Conservation (phyloP, 176 grass and related monocot genomes). For the Rhynchospora breviuscula region DNA sequence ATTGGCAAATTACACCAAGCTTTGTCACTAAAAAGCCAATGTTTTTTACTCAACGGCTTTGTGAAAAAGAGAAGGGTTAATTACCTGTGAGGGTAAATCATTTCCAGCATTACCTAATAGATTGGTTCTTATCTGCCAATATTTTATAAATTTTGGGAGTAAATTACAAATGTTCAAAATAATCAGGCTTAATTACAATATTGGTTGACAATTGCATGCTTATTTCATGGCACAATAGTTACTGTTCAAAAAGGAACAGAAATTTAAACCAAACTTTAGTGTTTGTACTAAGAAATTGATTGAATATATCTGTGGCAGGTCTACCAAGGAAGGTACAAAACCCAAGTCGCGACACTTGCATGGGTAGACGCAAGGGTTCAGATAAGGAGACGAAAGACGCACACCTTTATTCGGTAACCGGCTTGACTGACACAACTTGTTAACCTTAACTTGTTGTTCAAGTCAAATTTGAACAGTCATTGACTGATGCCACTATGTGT, state of each 20-base stretch:
- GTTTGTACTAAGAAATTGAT: neutral
- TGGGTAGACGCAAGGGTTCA: constrained; percentile 52
- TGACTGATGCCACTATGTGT: too few species aligned
- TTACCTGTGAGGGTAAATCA: too few species aligned
- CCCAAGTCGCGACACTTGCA: constrained; percentile 59
- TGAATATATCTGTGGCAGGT: constrained; percentile 36
- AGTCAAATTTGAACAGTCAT: constrained; percentile 23
- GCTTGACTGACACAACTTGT: neutral
- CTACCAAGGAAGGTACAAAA: constrained; percentile 56
- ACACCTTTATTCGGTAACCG: constrained; percentile 63
- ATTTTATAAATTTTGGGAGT: too few species aligned
- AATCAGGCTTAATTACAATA: too few species aligned
- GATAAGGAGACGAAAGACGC: constrained; percentile 24
- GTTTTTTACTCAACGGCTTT: too few species aligned
- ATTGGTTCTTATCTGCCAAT: too few species aligned
- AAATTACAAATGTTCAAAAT: too few species aligned
- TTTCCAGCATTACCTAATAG: too few species aligned
- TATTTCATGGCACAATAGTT: too few species aligned
- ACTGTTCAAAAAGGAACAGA: neutral
- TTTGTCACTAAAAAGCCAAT: neutral
- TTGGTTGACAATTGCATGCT: too few species aligned
- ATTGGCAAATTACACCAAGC: neutral
- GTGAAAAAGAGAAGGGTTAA: too few species aligned
- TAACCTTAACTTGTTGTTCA: neutral
- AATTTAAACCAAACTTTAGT: neutral